Base-by-base conservation (phyloP, 441 rosid genomes). In the Arabidopsis lyrata region DNA sequence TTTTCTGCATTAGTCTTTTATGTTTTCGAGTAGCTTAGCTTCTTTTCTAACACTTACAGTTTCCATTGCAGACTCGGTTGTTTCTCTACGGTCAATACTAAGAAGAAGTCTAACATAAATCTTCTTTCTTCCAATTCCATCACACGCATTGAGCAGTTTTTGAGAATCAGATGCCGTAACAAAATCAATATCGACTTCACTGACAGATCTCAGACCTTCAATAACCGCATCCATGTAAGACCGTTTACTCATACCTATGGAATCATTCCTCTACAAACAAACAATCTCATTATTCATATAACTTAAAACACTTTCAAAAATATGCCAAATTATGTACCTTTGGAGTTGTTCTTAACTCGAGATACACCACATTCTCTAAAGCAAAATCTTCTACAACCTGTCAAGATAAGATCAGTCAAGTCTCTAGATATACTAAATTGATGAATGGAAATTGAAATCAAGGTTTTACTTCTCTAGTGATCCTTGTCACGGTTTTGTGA, bases 341-440 rank as follows among this genome's bases (percentile, higher is more conserved):
- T 18, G 99, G 99, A 68, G 98, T 93, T 59, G 99, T 95, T 83
- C 99, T 75, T 70, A 95, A 76, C 84, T 95, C 99, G 6, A 93
- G 83, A 80, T 95, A 95, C 4, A 90, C 88, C 74, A 85, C 91
- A 77, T 87, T 91, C 62, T 89, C 87, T 47, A 76, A 77, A 76
- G 87, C 97, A 85, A 95, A 95, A 70, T 95, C 99, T 84, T 93
- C 92, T 34, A 93, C 80, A 58, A 95, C 99, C 99, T 95, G 76
- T 39, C 10, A 41, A 61, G 20, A 41, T 12, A 48, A 55, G 50
- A 47, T 41, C 8, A 64, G 1, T 10, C 29, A 66, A 16, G 9
- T 53, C n/a, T 36, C 3, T 32, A 49, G n/a, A 55, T 8, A 68
- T 48, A 59, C 27, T 45, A n/a, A 31, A 12, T 2, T 42, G 48